Evolutionary conservation across 2,329 filamentous ascomycete species (phyloP).

Genomic region (Diatrype stigma): DNA sequence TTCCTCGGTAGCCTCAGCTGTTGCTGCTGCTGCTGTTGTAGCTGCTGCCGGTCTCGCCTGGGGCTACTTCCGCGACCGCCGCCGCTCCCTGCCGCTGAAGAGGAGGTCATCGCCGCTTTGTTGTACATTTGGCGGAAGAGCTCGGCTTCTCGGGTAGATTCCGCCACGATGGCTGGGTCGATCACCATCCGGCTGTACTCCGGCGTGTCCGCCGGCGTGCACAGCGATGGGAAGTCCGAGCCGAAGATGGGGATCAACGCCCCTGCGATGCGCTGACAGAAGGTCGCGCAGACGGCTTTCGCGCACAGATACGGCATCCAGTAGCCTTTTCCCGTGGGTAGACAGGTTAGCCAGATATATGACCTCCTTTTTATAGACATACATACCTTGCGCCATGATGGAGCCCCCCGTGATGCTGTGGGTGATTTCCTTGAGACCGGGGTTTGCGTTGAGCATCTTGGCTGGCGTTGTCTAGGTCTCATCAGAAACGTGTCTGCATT

Average conservation of each 20-base stretch:
- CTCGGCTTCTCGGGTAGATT: constrained; percentile 48
- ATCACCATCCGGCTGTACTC: constrained; percentile 66
- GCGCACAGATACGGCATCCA: constrained; percentile 94
- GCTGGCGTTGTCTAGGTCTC: constrained; percentile 85
- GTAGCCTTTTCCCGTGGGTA: constrained; percentile 59
- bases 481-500: constrained; percentile 55
- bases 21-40: constrained; percentile 19
- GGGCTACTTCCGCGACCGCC: constrained; percentile 8
- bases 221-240: constrained; percentile 69
- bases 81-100: neutral
- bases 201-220: constrained; percentile 60
- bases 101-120: constrained; percentile 17
- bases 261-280: constrained; percentile 79
- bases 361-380: constrained; percentile 5
- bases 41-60: constrained; percentile 13
- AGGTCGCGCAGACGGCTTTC: constrained; percentile 80
- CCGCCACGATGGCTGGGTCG: constrained; percentile 47
- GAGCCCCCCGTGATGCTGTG: constrained; percentile 94
- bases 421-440: constrained; percentile 80
- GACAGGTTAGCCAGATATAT: neutral
- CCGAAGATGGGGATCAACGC: constrained; percentile 91
- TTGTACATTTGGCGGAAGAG: constrained; percentile 34
- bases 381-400: constrained; percentile 78
- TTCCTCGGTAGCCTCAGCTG: constrained; percentile 19
- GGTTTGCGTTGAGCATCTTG: constrained; percentile 74